Conservation (phyloP, 2,329 filamentous ascomycete genomes). For the Sporothrix globosa region DNA sequence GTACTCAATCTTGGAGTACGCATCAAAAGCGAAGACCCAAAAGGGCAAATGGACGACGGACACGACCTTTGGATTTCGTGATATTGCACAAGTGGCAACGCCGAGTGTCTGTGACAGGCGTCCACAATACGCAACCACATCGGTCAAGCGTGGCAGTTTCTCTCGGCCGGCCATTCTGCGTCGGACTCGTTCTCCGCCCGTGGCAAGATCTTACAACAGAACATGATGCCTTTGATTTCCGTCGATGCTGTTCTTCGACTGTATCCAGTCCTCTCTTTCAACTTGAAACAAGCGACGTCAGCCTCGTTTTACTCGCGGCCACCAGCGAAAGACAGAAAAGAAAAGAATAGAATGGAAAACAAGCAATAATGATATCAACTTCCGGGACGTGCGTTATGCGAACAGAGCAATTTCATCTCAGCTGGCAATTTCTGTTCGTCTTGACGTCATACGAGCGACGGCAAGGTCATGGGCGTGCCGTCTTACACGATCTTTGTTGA, state of each 20-base stretch:
- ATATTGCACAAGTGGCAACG: not conserved
- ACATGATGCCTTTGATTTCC: not conserved
- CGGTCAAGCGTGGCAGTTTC: not conserved
- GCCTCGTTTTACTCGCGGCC: not conserved
- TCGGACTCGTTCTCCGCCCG: not conserved
- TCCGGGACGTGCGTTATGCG: not conserved
- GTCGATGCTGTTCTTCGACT: not conserved
- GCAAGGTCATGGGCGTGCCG: not conserved
- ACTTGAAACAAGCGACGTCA: not conserved
- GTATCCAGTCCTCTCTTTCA: not conserved
- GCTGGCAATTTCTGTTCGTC: not conserved
- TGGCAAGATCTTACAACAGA: not conserved
- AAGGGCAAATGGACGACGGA: not conserved
- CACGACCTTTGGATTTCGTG: not conserved
- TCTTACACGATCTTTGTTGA: constrained; percentile 18
- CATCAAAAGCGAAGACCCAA: not conserved
- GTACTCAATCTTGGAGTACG: not conserved
- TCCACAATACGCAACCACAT: not conserved
- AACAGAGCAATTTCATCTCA: not conserved
- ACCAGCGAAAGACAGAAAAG: not conserved
- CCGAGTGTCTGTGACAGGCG: constrained; percentile 12
- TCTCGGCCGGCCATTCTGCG: not conserved
- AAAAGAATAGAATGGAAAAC: not conserved
- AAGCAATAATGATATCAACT: too few relatives aligned
- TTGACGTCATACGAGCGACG: constrained; percentile 16